Conservation (phyloP, 345 rosid species). For the Pugionium dolabratum region DNA sequence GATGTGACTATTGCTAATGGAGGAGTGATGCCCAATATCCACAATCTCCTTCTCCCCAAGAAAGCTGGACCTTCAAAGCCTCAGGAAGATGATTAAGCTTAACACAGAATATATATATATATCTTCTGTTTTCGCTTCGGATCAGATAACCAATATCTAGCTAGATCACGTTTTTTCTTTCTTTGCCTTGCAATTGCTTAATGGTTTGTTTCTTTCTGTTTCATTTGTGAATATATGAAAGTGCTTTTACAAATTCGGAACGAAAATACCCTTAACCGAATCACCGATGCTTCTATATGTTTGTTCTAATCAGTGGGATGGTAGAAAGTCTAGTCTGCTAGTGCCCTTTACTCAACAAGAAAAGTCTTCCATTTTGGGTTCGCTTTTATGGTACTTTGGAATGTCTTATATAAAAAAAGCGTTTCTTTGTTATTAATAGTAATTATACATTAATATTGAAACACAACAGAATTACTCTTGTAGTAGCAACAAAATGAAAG, state of each 20-base stretch:
- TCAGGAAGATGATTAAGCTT: constrained; percentile 43
- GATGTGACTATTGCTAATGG: constrained; percentile 92
- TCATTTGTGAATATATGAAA: constrained; percentile 20
- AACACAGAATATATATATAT: too few relatives aligned
- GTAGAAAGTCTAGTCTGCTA: too few relatives aligned
- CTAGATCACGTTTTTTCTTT: neutral
- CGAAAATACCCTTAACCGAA: neutral
- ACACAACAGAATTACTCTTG: constrained; percentile 15
- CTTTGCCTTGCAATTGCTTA: constrained; percentile 1
- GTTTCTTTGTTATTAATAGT: too few relatives aligned
- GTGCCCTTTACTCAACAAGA: too few relatives aligned
- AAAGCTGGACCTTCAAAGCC: constrained; percentile 66
- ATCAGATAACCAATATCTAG: constrained; percentile 10
- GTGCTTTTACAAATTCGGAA: neutral
- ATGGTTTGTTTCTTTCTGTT: constrained; percentile 7
- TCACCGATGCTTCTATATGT: neutral
- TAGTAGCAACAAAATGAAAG: constrained; percentile 7
- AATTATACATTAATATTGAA: neutral
- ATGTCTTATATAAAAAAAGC: neutral
- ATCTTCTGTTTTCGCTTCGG: constrained; percentile 1
- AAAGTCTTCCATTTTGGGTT: neutral
- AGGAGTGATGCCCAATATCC: constrained; percentile 48
- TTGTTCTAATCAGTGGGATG: too few relatives aligned
- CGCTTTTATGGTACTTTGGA: constrained; percentile 2
- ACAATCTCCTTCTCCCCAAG: constrained; percentile 70